Evolutionary conservation across 2,329 filamentous ascomycete species (phyloP), one percentile per base, ranked within the genome.

Genomic region (Scytalidium sp.): DNA sequence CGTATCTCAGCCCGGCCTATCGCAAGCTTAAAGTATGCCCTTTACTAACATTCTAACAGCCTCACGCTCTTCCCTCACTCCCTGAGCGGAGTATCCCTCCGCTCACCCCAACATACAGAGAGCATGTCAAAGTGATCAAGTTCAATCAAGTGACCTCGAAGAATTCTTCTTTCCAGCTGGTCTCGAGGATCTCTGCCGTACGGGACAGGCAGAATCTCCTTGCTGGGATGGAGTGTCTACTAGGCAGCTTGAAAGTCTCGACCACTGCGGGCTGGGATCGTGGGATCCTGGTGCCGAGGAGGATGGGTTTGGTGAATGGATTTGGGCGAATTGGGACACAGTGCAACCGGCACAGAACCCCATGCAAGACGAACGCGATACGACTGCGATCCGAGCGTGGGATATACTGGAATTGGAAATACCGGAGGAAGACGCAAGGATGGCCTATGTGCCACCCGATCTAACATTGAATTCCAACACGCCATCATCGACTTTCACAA

Each of bases 51-150:
- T 13, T 27, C 25, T 27, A 7, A 27, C 25, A 27, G 25, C 13
- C 25, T 27, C 7, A 27, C 25, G 13, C 25, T 7, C 25, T 27
- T 27, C 25, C 7, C 25, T 7, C 25, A 27, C 25, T 27, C n/a
- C 48, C 23, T 43, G 49, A 50, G 49, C 45, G 49, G 49, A 51
- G 45, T 9, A 8, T 17, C 3, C 22, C 44, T 51, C 49, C 49
- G 49, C 49, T 51, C 44, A 41, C 21, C 17, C 39, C 49, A 45
- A 15, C 27, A 51, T 51, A 36, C 29, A 25, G 41, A 40, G 44
- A 27, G 29, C 41, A 51, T 51, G 49, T 44, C 32, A 47, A 13
- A 51, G 49, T 51, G 25, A 51, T 51, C 52, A 49, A 49, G 46
- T 42, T 49, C 52, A 51, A 46, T 54, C 52, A 49, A 44, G 40